Evolutionary conservation across 306 rosid species (phyloP), one percentile per base, ranked within the genome.

Genomic region (Prunus persica): DNA sequence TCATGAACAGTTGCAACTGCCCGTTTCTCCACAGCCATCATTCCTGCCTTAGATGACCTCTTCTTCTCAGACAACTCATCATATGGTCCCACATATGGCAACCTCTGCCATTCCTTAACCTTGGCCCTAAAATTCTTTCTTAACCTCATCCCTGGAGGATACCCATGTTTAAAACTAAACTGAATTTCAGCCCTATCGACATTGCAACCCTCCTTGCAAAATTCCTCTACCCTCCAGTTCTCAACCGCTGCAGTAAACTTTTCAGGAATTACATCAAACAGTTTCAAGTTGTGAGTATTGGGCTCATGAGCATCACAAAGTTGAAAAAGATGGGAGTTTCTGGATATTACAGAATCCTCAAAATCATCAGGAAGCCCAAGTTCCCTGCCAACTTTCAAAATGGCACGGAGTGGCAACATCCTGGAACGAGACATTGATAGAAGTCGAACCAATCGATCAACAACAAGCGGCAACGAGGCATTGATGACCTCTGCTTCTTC

Each of bases 361-460:
- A 95, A 95, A 83, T 95, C 89, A 79, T 95, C 98, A 30, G 98
- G 98, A 68, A 95, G 86, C 28, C 98, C 98, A 73, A 92, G 90
- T 79, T 92, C 98, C 85, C 89, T 87, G 92, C 95, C 87, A 55
- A 92, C 93, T 77, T 90, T 92, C 65, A 92, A 92, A 88, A 92
- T 75, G 9, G 92, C 96, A 16, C 97, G 92, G 65, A 95, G 91
- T 61, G 98, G 98, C 79, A 95, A 84, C 63, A 56, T 84, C 78
- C 77, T 89, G 56, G 97, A 86, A 30, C 86, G 62, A 46, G 97
- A 85, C 96, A 95, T 88, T 25, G 90, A 86, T 41, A 95, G 67
- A 80, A 95, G 89, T 73, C 93, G 87, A 19, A 88, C 84, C 71
- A 95, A 79, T 67, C 91, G 80, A 51, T 89, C 93, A 57, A 89